phyloP scores from a whole-genome alignment of 2,329 filamentous ascomycete species.

The Trichoderma sp. region DNA sequence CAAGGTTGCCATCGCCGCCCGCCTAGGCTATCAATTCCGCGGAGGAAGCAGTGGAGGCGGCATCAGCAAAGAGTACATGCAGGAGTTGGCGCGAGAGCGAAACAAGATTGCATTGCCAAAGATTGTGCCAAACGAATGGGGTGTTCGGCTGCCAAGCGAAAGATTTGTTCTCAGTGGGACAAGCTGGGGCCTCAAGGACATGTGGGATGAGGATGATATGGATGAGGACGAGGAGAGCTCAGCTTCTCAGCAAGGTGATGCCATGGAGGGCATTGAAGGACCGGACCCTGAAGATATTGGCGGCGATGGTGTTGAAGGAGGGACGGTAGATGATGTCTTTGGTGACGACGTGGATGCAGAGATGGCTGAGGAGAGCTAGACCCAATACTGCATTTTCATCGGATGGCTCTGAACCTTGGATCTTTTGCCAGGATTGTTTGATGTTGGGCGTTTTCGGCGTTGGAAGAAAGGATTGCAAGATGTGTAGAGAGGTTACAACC shows the following conservation, averaged over 20 bases:
- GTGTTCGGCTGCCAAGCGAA: constrained; percentile 65
- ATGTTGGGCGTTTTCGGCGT: constrained; percentile 21
- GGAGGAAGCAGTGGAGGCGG: constrained; percentile 54
- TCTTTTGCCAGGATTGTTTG: neutral
- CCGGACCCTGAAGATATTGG: constrained; percentile 45
- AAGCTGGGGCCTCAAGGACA: constrained; percentile 63
- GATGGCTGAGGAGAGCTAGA: constrained; percentile 48
- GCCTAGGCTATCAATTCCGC: constrained; percentile 69
- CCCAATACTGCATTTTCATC: neutral
- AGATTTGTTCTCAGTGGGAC: constrained; percentile 67
- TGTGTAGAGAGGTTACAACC: neutral
- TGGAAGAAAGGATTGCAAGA: neutral
- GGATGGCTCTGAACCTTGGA: neutral
- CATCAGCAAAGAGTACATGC: constrained; percentile 72
- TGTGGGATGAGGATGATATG: constrained; percentile 55
- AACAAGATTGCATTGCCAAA: constrained; percentile 68
- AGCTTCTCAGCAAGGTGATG: constrained; percentile 43
- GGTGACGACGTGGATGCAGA: constrained; percentile 58
- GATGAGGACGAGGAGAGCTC: constrained; percentile 45
- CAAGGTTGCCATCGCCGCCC: constrained; percentile 69
- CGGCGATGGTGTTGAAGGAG: constrained; percentile 51
- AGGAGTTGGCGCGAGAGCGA: constrained; percentile 70
- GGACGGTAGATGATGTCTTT: constrained; percentile 57
- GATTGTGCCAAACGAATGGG: constrained; percentile 66
- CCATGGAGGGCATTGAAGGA: constrained; percentile 51